These are phyloP conservation scores for Herpetomonas samuelpessoai DNA, from an alignment of 208 protist species.

Conservation along the genomic window DNA sequence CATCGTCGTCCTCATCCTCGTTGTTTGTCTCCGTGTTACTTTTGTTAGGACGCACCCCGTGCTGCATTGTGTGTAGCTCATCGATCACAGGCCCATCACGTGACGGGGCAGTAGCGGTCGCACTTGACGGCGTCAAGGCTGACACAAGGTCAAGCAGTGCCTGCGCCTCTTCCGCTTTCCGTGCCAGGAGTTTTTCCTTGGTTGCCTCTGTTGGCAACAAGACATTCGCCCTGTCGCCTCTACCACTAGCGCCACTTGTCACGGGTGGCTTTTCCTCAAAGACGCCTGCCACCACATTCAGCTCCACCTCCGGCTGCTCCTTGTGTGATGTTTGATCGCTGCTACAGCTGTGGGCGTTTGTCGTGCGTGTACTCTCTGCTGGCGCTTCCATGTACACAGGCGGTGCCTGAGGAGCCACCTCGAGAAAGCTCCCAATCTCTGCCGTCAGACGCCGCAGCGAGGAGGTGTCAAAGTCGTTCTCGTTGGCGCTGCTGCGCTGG, in stretches of 20 bases:
- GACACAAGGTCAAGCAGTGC: conserved; percentile 67
- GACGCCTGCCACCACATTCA: conserved; percentile 83
- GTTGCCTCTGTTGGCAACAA: conserved; percentile 63
- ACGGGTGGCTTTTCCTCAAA: conserved; percentile 37
- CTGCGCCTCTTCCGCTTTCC: conserved; percentile 63
- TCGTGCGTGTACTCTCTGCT: too few relatives aligned
- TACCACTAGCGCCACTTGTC: conserved; percentile 4
- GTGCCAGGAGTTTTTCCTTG: conserved; percentile 39
- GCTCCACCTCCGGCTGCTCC: conserved; percentile 33
- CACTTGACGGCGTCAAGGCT: conserved; percentile 33
- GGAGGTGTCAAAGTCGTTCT: conserved; percentile 9
- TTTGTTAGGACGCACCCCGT: too few relatives aligned
- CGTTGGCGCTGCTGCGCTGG: neutral
- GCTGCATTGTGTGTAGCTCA: too few relatives aligned
- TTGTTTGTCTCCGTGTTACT: conserved; percentile 5
- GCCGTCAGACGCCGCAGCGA: conserved; percentile 40
- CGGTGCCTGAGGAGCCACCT: conserved; percentile 33
- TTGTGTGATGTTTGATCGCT: conserved; percentile 1
- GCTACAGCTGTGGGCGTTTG: neutral
- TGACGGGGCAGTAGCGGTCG: too few relatives aligned
- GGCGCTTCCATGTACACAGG: conserved; percentile 59
- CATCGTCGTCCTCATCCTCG: conserved; percentile 23
- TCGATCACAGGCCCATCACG: too few relatives aligned
- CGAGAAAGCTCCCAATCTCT: conserved; percentile 59
- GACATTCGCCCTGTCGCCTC: too few relatives aligned